Base-by-base conservation (phyloP, 73 alveolate genomes). In the Tetrahymena borealis region DNA sequence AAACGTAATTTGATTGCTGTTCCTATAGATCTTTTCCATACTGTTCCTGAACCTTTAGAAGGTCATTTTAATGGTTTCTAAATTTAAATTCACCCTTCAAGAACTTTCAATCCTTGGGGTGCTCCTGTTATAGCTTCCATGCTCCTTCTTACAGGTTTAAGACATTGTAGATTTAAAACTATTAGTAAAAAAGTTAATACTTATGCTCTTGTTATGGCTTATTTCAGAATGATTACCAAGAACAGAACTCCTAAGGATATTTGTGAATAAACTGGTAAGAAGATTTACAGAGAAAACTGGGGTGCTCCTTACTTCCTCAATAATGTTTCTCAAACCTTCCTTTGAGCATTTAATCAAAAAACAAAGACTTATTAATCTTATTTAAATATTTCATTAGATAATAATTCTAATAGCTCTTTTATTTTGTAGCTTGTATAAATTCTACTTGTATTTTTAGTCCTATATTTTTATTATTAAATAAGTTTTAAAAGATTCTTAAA, bases 61-160 rank as follows among this genome's bases (percentile, higher is more conserved):
- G 96, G 96, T 16, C 91, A 94, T 78, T 96, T 94, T 79, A 96
- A 97, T 94, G 99, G 96, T 94, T 94, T 78, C 39, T 40, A 94
- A 60, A 91, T 97, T 9, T 92, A 91, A 94, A 96, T 97, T 4
- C 91, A 78, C 42, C 97, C 99, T 18, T 91, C 96, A 78, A 79
- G 91, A 39, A 97, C 98, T 13, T 39, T 93, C 37, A 97, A 97
- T 92, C 96, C 96, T 90, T 97, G 97, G 97, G 99, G 99, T 39
- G 91, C 79, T 91, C 97, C 97, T 1, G 91, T 90, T 38, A 77
- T 97, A 13, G 94, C 96, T 94, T 41, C 97, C 33, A 96, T 97
- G 98, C 95, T 97, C 3, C 39, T 96, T 79, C 39, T 79, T 41
- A 97, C 98, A 33, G 98, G 99, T 37, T 90, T 97, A 33, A 93